Conservation (phyloP, 306 rosid species). For the Prunus davidiana region DNA sequence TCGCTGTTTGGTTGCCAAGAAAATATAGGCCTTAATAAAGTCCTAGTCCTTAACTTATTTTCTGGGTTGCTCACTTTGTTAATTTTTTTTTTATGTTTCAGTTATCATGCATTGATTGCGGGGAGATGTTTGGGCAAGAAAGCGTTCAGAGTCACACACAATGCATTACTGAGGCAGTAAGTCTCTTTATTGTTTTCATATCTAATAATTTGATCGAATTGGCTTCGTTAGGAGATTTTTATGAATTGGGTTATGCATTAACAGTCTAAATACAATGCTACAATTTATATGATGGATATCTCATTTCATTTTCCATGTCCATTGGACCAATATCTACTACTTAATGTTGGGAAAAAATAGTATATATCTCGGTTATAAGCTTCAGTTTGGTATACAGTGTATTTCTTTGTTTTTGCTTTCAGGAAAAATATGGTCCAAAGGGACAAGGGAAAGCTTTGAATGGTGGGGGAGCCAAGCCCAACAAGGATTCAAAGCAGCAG, state of each 20-base stretch:
- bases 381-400: background rate
- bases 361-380: background rate
- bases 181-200: constrained; percentile 25
- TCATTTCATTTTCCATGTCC: background rate
- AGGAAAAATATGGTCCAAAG: constrained; percentile 98
- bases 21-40: background rate
- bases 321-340: background rate
- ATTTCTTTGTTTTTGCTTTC: constrained; percentile 10
- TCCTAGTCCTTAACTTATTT: background rate
- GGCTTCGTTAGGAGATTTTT: background rate
- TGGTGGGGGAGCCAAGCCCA: constrained; percentile 50
- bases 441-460: constrained; percentile 61
- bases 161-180: constrained; percentile 84
- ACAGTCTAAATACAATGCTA: too few species aligned
- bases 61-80: background rate
- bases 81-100: constrained; percentile 20
- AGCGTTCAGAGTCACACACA: constrained; percentile 79
- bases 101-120: constrained; percentile 95
- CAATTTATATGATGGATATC: too few species aligned
- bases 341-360: background rate
- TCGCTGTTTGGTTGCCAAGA: constrained; percentile 4
- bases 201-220: background rate
- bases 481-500: constrained; percentile 48
- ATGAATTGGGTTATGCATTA: background rate
- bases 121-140: constrained; percentile 67